Evolutionary conservation across 768 basidiomycete genomes (phyloP).

Genomic region (Lactarius hatsudake): DNA sequence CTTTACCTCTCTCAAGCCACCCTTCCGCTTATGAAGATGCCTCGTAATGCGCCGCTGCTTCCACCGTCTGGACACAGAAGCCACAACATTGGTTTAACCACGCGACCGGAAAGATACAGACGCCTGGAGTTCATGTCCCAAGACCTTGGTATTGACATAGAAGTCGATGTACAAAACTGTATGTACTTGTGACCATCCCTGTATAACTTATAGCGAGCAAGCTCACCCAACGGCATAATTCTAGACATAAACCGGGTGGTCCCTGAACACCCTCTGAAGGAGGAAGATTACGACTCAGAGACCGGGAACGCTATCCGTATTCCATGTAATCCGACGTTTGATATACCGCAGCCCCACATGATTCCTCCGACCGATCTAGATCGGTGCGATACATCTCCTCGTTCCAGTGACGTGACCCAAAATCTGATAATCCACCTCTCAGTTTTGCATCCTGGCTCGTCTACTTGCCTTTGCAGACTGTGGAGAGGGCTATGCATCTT

Average conservation of each 20-base stretch:
- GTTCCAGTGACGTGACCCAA: background rate
- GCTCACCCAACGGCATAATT: background rate
- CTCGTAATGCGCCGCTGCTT: slow-evolving; percentile 17
- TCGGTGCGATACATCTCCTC: slow-evolving; percentile 7
- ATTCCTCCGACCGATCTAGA: slow-evolving; percentile 18
- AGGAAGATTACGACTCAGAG: slow-evolving; percentile 7
- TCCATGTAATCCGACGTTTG: slow-evolving; percentile 22
- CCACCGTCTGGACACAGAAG: slow-evolving; percentile 26
- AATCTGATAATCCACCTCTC: background rate
- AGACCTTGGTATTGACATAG: slow-evolving; percentile 4
- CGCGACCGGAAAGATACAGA: slow-evolving; percentile 22
- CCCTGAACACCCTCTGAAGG: slow-evolving; percentile 12
- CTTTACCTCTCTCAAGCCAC: slow-evolving; percentile 23
- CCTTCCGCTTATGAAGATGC: slow-evolving; percentile 23
- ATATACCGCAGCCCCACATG: slow-evolving; percentile 21
- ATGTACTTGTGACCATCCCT: background rate
- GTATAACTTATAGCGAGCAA: background rate
- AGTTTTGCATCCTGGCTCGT: slow-evolving; percentile 23
- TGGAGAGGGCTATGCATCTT: slow-evolving; percentile 22
- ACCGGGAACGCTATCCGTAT: slow-evolving; percentile 15
- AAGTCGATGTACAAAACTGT: slow-evolving; percentile 14
- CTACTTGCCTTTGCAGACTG: slow-evolving; percentile 22
- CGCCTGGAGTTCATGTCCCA: slow-evolving; percentile 15
- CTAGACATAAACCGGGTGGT: slow-evolving; percentile 10
- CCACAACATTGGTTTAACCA: slow-evolving; percentile 19